Evolutionary conservation across 2,329 filamentous ascomycete genomes (phyloP), one percentile per base, ranked within the genome.

Genomic region (Trichophyton benhamiae): DNA sequence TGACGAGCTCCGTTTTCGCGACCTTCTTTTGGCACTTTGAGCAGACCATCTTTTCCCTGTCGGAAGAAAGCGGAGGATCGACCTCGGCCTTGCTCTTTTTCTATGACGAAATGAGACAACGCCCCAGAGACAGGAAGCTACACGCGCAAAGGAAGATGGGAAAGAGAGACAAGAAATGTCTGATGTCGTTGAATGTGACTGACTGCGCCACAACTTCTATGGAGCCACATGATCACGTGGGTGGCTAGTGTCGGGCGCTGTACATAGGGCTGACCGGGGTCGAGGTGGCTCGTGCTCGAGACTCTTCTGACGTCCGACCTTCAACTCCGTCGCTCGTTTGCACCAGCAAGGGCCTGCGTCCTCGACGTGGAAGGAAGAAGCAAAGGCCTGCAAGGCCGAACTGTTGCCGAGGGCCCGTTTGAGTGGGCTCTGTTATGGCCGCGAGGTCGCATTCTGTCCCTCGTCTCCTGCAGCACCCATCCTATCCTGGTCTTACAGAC

Each of bases 1-100:
- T 87, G 63, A 82, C 83, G 61, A 87, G 79, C 11, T 81, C 77
- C 13, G 83, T 86, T 60, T 78, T 75, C 71, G 83, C 83, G 61
- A 80, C 74, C 60, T 82, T 78, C 71, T 84, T 85, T 67, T 84
- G 79, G 67, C 84, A 87, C 74, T 83, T 86, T 65, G 78, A 72
- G 76, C 84, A 87, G 62, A 87, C 84, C 84, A 86, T 85, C 58
- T 65, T 74, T 64, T 52, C 33, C 41, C 27, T 27, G 17, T 38
- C 36, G 22, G 38, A 46, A 11, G 55, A 8, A 38, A 38, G 9
- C n/a, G 11, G 9, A 42, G 33, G 55, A 41, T 41, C n/a, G 11
- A 38, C 33, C 33, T 13, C 33, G 36, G 4, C 41, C 25, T 58
- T 17, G 20, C 38, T 36, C 38, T n/a, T 9, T 22, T 30, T 15